Conservation (phyloP, 2,329 filamentous ascomycete species). For the Apiospora kogelbergensis region DNA sequence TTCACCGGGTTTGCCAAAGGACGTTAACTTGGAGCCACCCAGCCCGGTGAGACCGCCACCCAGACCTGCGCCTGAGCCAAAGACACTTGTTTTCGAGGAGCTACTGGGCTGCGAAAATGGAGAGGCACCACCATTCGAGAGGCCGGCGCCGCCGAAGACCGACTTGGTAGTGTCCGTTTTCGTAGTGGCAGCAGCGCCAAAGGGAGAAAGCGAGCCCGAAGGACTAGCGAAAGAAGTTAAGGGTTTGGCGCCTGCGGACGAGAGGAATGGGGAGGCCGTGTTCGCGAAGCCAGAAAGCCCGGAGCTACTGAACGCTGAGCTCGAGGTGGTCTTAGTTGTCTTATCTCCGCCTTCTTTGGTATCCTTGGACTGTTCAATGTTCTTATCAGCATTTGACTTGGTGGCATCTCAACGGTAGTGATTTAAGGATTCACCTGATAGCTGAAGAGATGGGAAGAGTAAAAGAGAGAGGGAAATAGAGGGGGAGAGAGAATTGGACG, state of each 20-base stretch:
- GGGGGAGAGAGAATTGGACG: constrained; percentile 16
- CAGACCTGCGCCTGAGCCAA: constrained; percentile 45
- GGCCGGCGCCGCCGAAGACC: constrained; percentile 45
- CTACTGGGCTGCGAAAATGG: constrained; percentile 29
- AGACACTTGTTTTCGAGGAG: constrained; percentile 39
- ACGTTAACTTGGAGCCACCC: constrained; percentile 53
- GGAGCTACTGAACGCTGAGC: constrained; percentile 64
- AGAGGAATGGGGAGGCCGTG: constrained; percentile 49
- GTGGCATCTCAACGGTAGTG: not conserved
- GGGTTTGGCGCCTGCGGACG: constrained; percentile 24
- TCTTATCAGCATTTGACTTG: constrained; percentile 20
- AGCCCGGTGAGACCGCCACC: constrained; percentile 33
- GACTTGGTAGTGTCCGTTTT: constrained; percentile 40
- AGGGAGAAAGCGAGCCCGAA: constrained; percentile 40
- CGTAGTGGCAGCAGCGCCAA: constrained; percentile 35
- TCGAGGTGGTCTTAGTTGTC: constrained; percentile 42
- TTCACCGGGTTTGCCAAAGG: constrained; percentile 67
- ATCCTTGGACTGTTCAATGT: constrained; percentile 11
- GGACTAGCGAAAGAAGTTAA: constrained; percentile 46
- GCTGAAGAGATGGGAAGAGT: not conserved
- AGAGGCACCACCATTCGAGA: constrained; percentile 27
- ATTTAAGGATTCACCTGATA: constrained; percentile 12
- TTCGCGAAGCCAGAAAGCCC: constrained; percentile 60
- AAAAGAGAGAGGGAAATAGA: not conserved
- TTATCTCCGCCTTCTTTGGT: constrained; percentile 18